Percentiles rank a stretch among this genome's conserved stretches.
phyloP scores from a whole-genome alignment of 2,329 filamentous ascomycete species.

The Calonectria montana region DNA sequence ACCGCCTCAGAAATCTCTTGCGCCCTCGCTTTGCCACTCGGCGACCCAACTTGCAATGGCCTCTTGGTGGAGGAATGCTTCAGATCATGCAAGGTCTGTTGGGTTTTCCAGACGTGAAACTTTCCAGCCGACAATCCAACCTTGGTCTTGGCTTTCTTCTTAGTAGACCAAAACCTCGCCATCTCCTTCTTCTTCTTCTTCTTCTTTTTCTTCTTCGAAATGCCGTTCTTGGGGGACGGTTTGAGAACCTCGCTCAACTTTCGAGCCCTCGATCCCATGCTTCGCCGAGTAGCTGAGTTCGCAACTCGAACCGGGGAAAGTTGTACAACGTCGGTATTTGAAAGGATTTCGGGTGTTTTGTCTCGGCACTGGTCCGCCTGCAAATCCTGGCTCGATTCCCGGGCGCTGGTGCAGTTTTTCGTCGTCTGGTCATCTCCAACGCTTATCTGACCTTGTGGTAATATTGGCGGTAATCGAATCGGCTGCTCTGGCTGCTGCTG shows the following conservation, averaged over 20 bases:
- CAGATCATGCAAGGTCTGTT: not conserved
- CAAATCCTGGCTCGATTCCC: not conserved
- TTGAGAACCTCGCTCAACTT: not conserved
- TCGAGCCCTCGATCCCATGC: slow-evolving; percentile 22
- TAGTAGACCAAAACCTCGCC: not conserved
- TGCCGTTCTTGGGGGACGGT: no score
- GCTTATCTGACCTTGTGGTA: not conserved
- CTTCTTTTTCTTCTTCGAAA: not conserved
- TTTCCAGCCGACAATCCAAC: not conserved
- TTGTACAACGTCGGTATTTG: slow-evolving; percentile 14
- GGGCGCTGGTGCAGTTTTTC: not conserved
- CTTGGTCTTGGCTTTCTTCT: not conserved
- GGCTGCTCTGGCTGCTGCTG: not conserved
- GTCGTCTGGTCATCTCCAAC: not conserved
- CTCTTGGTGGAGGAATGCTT: not conserved
- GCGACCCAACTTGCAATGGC: not conserved
- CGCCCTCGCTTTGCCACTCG: not conserved
- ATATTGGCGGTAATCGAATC: not conserved
- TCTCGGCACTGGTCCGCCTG: not conserved
- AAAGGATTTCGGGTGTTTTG: not conserved
- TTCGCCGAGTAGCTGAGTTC: slow-evolving; percentile 25
- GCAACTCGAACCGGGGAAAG: slow-evolving; percentile 23
- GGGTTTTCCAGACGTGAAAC: not conserved
- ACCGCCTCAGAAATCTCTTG: not conserved
- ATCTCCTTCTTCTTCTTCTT: not conserved